Evolutionary conservation across 2,329 filamentous ascomycete genomes (phyloP).

Genomic region (Aspergillus uvarum): DNA sequence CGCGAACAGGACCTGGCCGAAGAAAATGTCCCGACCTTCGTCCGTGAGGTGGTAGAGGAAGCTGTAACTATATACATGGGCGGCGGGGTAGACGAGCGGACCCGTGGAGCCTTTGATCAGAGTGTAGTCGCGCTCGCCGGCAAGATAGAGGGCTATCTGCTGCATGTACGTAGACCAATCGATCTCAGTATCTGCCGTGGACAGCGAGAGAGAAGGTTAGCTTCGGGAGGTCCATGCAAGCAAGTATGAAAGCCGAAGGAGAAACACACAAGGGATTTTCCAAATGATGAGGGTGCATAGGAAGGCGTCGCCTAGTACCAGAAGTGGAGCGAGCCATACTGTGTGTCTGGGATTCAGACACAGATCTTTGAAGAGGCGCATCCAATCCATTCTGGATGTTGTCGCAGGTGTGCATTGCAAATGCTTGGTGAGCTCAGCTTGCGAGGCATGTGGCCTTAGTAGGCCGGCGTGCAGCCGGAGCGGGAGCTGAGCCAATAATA

Average conservation of each 20-base stretch:
- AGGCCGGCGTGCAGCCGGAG: not conserved
- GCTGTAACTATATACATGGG: slow-evolving; percentile 89
- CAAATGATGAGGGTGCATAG: slow-evolving; percentile 74
- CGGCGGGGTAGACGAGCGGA: slow-evolving; percentile 90
- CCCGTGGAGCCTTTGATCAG: slow-evolving; percentile 85
- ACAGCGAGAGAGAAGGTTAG: slow-evolving; percentile 19
- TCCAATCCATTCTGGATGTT: slow-evolving; percentile 33
- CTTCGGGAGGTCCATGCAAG: not conserved
- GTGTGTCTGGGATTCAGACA: slow-evolving; percentile 57
- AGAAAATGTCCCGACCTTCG: slow-evolving; percentile 69
- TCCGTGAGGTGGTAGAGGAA: slow-evolving; percentile 75
- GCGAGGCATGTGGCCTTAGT: slow-evolving; percentile 18
- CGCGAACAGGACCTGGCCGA: slow-evolving; percentile 83
- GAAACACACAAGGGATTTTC: slow-evolving; percentile 74
- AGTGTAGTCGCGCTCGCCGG: slow-evolving; percentile 85
- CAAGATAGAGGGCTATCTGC: slow-evolving; percentile 75
- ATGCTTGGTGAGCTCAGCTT: not conserved
- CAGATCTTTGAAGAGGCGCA: slow-evolving; percentile 38
- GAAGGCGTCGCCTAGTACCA: slow-evolving; percentile 68
- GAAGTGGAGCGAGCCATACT: slow-evolving; percentile 63
- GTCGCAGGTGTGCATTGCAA: not conserved
- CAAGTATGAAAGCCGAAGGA: not conserved
- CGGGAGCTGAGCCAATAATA: slow-evolving; percentile 13
- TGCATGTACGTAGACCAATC: slow-evolving; percentile 98
- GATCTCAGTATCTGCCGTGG: slow-evolving; percentile 81